Base-by-base conservation (phyloP, 495 filamentous ascomycete genomes). In the Aspergillus panamensis region DNA sequence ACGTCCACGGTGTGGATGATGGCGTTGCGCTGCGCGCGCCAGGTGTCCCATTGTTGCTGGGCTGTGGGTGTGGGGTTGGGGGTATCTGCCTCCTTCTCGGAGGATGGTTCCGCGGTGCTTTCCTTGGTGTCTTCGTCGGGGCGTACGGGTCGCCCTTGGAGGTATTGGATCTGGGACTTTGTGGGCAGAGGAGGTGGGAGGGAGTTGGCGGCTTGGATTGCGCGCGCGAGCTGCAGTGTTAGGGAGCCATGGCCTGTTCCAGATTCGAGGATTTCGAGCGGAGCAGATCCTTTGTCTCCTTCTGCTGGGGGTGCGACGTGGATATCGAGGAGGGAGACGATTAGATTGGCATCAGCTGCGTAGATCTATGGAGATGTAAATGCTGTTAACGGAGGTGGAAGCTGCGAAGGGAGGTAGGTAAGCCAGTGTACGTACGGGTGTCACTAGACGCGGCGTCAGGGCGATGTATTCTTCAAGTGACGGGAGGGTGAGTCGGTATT, bases 171-270 rank as follows among this genome's bases (percentile, higher is more conserved):
- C 45, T 76, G 74, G 3, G 74, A 75, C 57, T 49, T 61, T 8
- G 47, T n/a, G 20, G 74, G 73, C 9, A 68, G 53, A 19, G 71
- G 65, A 7, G 73, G 71, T 14, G 68, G 78, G 51, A 53, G 65
- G 3, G 80, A 68, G 69, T 92, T 92, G 8, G 84, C 87, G 14
- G 84, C 88, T 67, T 91, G 87, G 20, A 92, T 82, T 31, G 87
- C 87, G n/a, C 86, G 81, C 19, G 86, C 82, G 13, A 92, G 78
- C 59, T 89, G 79, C 8, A 92, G 73, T 3, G 88, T 92, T 48
- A 93, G 70, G 12, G 85, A 84, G 48, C 88, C 89, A 74, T 91
- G 86, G 3, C 89, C 89, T 1, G 89, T 92, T 7, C 90, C 89
- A 37, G 88, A 88, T 70, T 93, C 89, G 33, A 93, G 83, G 37